Evolutionary conservation across 768 basidiomycete genomes (phyloP).

Genomic region (Pisolithus sp.): DNA sequence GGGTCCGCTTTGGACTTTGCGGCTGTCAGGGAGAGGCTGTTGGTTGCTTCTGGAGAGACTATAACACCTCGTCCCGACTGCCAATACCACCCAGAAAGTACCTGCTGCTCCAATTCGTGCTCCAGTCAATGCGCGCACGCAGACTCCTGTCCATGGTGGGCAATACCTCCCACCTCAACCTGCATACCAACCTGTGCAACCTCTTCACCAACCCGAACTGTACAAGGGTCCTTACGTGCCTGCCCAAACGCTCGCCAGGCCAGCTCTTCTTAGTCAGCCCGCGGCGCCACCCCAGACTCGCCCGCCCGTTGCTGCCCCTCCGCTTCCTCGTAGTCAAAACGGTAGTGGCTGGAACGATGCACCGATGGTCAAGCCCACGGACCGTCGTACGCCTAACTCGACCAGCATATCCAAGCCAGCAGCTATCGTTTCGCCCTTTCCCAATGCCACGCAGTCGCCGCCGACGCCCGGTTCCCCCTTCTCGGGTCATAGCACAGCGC

Average conservation of each 20-base stretch:
- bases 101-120: neutral
- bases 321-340: slow-evolving; percentile 60
- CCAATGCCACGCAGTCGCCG: slow-evolving; percentile 46
- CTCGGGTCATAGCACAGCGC: slow-evolving; percentile 23
- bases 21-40: slow-evolving; percentile 41
- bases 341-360: slow-evolving; percentile 89
- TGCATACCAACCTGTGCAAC: slow-evolving; percentile 30
- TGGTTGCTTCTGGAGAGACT: slow-evolving; percentile 31
- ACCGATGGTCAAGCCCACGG: slow-evolving; percentile 39
- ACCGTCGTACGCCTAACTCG: slow-evolving; percentile 48
- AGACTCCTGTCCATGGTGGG: slow-evolving; percentile 18
- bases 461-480: slow-evolving; percentile 48
- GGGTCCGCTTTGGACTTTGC: slow-evolving; percentile 44
- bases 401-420: slow-evolving; percentile 47
- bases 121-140: slow-evolving; percentile 26
- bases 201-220: slow-evolving; percentile 8
- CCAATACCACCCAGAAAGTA: slow-evolving; percentile 25
- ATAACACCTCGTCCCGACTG: slow-evolving; percentile 24
- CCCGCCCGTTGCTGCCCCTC: slow-evolving; percentile 41
- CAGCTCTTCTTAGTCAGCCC: slow-evolving; percentile 34
- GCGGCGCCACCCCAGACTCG: slow-evolving; percentile 39
- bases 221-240: slow-evolving; percentile 3
- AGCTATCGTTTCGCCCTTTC: slow-evolving; percentile 87
- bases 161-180: slow-evolving; percentile 13
- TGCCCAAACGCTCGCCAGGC: slow-evolving; percentile 30